phyloP scores from a whole-genome alignment of 2,329 filamentous ascomycete species.

The Fusarium bactridioides region DNA sequence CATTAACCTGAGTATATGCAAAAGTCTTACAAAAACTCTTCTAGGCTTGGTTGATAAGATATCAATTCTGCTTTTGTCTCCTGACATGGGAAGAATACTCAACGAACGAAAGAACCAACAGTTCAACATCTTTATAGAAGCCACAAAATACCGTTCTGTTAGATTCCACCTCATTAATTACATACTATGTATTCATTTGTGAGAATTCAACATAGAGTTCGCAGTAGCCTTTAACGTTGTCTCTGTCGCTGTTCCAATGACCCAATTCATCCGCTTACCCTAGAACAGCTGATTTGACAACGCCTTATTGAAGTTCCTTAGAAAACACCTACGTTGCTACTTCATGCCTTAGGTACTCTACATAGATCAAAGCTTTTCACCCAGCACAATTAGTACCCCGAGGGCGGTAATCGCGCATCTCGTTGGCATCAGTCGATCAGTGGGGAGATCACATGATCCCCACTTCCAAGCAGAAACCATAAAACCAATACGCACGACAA shows the following conservation, averaged over 20 bases:
- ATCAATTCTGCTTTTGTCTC: rapidly evolving
- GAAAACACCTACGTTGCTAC: neutral
- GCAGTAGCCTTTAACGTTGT: rapidly evolving
- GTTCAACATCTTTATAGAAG: rapidly evolving
- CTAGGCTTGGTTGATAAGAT: rapidly evolving
- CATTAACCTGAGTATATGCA: neutral
- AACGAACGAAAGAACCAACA: rapidly evolving
- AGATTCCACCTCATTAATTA: rapidly evolving
- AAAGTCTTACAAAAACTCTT: rapidly evolving
- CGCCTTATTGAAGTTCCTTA: too few species aligned
- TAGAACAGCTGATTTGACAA: neutral
- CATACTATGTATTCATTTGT: rapidly evolving
- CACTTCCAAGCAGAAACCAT: conserved; percentile 14
- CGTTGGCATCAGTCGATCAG: conserved; percentile 9
- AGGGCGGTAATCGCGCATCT: conserved; percentile 9
- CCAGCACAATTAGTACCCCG: too few species aligned
- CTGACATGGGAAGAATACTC: rapidly evolving
- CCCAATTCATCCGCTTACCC: neutral
- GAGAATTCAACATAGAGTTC: neutral
- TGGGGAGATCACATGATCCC: conserved; percentile 33
- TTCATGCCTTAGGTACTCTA: too few species aligned
- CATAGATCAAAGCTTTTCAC: neutral
- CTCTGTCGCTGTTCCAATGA: too few species aligned
- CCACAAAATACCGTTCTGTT: rapidly evolving
- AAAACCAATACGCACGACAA: conserved; percentile 12